Conservation (phyloP, 2,329 filamentous ascomycete genomes). For the Trichoderma asperellum region DNA sequence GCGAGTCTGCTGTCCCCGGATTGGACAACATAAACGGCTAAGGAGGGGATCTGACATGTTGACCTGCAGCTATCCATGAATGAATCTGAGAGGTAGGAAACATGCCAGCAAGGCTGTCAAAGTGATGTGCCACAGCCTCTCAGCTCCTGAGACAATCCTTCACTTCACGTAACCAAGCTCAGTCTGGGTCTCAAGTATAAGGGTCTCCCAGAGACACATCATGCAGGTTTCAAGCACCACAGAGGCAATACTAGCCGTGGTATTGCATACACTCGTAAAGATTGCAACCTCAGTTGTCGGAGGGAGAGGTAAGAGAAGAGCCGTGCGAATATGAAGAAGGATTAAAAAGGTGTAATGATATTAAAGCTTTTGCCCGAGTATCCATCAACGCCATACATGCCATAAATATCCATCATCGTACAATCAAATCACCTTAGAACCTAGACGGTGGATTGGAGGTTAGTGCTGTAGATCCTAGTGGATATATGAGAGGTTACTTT, state of each 20-base stretch:
- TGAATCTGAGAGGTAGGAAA: slow-evolving; percentile 9
- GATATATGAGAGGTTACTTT: slow-evolving; percentile 12
- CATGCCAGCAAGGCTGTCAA: slow-evolving; percentile 9
- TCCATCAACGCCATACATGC: slow-evolving; percentile 32
- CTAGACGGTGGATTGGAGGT: slow-evolving; percentile 37
- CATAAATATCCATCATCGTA: slow-evolving; percentile 22
- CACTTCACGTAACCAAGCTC: background rate
- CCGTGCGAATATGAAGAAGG: background rate
- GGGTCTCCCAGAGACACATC: background rate
- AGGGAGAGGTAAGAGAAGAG: background rate
- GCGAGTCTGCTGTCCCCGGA: background rate
- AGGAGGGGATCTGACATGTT: slow-evolving; percentile 19
- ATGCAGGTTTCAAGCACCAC: background rate
- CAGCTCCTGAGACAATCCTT: background rate
- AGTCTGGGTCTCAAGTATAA: background rate
- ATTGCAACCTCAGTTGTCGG: slow-evolving; percentile 3
- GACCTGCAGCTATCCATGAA: slow-evolving; percentile 19
- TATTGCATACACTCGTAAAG: background rate
- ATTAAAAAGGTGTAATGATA: slow-evolving; percentile 27
- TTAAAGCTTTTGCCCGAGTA: slow-evolving; percentile 28
- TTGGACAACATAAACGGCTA: slow-evolving; percentile 2
- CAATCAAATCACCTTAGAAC: slow-evolving; percentile 39
- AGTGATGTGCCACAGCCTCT: slow-evolving; percentile 10
- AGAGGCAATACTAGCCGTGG: background rate
- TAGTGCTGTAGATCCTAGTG: slow-evolving; percentile 10